Evolutionary conservation across 768 basidiomycete species (phyloP).

Genomic region (Podaxis carcinomalis): DNA sequence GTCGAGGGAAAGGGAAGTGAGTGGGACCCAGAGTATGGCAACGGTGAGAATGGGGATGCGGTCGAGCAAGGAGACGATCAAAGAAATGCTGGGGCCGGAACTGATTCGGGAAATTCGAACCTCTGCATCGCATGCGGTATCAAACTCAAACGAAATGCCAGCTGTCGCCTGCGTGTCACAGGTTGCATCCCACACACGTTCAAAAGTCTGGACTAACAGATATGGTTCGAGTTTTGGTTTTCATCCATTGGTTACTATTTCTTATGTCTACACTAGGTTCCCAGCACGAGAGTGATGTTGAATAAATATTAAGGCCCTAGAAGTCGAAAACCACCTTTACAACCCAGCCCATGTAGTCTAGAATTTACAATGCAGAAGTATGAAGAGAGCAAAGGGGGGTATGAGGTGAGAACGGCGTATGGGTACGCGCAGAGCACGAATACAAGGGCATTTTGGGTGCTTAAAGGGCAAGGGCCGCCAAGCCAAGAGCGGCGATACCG

Average conservation of each 20-base stretch:
- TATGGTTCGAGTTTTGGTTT: background rate
- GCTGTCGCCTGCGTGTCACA: background rate
- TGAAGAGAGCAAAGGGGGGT: background rate
- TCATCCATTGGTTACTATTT: background rate
- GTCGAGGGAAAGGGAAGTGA: background rate
- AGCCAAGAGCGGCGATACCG: conserved; percentile 38
- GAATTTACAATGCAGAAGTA: background rate
- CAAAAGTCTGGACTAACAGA: background rate
- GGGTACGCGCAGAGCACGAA: background rate
- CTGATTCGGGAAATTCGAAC: background rate
- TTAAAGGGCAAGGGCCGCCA: conserved; percentile 44
- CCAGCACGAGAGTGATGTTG: background rate
- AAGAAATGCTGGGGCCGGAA: background rate
- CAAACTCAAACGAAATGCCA: background rate
- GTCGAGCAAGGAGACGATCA: background rate
- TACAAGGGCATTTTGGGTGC: background rate
- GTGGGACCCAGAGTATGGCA: background rate
- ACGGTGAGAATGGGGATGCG: background rate
- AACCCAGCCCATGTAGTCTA: background rate
- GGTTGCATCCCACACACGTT: no score
- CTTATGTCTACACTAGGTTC: background rate
- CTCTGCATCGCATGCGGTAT: background rate
- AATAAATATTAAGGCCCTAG: background rate
- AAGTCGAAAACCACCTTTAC: background rate
- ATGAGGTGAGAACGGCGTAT: background rate